Conservation (phyloP, 2,329 filamentous ascomycete genomes). For the Alternaria brassicicola region DNA sequence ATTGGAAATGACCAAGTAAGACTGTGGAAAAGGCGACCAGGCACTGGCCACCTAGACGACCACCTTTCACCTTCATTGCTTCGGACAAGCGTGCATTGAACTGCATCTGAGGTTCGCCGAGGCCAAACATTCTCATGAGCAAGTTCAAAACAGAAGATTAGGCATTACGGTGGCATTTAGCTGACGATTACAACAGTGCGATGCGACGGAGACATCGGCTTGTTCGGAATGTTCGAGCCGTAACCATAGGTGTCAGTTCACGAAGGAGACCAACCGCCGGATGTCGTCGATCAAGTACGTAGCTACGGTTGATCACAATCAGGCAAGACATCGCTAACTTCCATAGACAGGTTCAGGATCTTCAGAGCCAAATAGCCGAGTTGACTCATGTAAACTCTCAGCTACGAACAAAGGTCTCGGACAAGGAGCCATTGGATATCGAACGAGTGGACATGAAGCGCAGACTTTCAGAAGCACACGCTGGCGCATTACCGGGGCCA, state of each 20-base stretch:
- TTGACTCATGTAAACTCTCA: conserved; percentile 80
- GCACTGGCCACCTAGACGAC: not conserved
- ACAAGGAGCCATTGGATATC: conserved; percentile 54
- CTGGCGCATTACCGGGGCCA: conserved; percentile 13
- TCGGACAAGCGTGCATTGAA: not conserved
- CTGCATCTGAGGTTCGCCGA: not conserved
- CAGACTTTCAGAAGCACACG: conserved; percentile 51
- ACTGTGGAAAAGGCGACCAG: not conserved
- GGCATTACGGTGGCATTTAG: not conserved
- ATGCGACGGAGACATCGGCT: conserved; percentile 93
- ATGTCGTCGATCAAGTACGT: conserved; percentile 96
- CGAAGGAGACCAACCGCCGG: conserved; percentile 95
- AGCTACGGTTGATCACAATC: not conserved
- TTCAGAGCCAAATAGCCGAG: conserved; percentile 86
- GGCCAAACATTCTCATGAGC: conserved; percentile 4
- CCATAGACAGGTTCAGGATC: conserved; percentile 84
- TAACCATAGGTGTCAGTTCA: conserved; percentile 97
- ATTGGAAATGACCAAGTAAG: not conserved
- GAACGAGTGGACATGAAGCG: conserved; percentile 48
- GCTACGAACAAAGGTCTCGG: conserved; percentile 68
- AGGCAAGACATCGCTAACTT: conserved; percentile 11
- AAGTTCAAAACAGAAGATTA: not conserved
- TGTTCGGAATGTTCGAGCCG: conserved; percentile 97
- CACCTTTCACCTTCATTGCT: not conserved
- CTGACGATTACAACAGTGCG: conserved; percentile 65